A percentile compares a stretch with the other conserved stretches of the same genome.
Conservation (phyloP, 1,284 basidiomycete species). For the Anthracocystis setariae region DNA sequence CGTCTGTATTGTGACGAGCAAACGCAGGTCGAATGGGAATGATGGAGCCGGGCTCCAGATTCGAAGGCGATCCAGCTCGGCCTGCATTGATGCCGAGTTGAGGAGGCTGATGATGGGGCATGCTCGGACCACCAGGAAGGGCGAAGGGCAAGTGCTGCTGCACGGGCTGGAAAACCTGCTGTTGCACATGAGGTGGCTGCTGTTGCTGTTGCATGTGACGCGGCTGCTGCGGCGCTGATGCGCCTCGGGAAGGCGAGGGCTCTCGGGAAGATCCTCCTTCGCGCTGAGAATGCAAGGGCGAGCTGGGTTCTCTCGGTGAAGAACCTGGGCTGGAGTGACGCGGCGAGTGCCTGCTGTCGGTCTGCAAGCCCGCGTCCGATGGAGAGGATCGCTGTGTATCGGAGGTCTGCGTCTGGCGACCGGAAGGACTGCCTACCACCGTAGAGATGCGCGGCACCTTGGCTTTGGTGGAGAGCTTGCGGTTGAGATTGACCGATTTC, state of each 20-base stretch:
- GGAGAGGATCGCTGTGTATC: constrained; percentile 47
- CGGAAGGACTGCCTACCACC: constrained; percentile 93
- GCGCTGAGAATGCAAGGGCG: constrained; percentile 26
- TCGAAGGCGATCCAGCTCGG: constrained; percentile 32
- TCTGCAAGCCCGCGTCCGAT: constrained; percentile 35
- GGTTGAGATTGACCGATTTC: constrained; percentile 84
- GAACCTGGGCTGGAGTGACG: constrained; percentile 31
- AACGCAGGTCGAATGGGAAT: constrained; percentile 78
- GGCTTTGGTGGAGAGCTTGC: constrained; percentile 92
- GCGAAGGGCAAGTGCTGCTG: constrained; percentile 46
- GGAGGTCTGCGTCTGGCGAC: constrained; percentile 45
- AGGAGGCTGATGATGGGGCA: constrained; percentile 59
- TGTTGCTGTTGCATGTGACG: constrained; percentile 26
- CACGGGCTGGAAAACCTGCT: constrained; percentile 36
- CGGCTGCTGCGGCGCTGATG: constrained; percentile 24
- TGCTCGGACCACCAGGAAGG: constrained; percentile 39
- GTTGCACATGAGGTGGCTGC: constrained; percentile 8
- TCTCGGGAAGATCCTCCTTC: constrained; percentile 32
- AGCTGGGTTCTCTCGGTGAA: constrained; percentile 29
- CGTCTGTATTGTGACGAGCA: constrained; percentile 83
- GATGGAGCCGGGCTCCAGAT: constrained; percentile 52
- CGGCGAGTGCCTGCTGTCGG: constrained; percentile 35
- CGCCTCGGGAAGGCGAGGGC: constrained; percentile 27
- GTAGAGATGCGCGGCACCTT: constrained; percentile 91
- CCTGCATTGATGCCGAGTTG: constrained; percentile 21